phyloP scores from a whole-genome alignment of 164 flowering plant species.

The Berberis thunbergii region DNA sequence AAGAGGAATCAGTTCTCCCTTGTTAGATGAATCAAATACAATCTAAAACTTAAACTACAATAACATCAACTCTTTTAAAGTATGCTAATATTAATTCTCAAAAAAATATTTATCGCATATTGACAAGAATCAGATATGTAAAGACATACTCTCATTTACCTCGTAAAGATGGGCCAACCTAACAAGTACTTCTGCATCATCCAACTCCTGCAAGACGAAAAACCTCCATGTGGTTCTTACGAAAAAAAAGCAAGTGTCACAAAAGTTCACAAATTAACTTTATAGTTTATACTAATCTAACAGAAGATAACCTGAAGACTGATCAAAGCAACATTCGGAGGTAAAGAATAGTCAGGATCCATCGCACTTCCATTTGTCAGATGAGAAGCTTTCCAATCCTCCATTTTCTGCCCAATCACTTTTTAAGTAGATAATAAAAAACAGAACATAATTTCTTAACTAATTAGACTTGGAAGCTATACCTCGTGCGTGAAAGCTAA shows the following conservation, averaged over 20 bases:
- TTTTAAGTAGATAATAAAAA: background rate
- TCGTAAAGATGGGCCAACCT: conserved; percentile 80
- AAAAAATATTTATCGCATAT: no score
- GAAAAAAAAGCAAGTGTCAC: background rate
- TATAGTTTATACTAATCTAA: background rate
- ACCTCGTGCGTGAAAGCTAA: conserved; percentile 77
- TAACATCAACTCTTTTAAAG: no score
- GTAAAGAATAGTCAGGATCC: conserved; percentile 64
- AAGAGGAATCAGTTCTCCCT: no score
- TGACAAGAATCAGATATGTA: no score
- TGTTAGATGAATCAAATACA: no score
- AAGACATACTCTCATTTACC: conserved; percentile 25
- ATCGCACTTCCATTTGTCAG: conserved; percentile 32
- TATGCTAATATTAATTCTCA: no score
- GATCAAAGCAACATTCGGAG: conserved; percentile 71
- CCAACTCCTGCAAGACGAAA: conserved; percentile 50
- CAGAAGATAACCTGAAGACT: conserved; percentile 63
- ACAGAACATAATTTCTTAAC: background rate
- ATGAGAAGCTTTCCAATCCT: conserved; percentile 51
- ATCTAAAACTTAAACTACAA: no score
- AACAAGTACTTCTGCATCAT: conserved; percentile 56
- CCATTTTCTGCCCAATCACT: conserved; percentile 32
- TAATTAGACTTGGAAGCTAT: conserved; percentile 7
- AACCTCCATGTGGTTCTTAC: conserved; percentile 2
- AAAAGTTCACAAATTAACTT: background rate